Evolutionary conservation across 768 basidiomycete genomes (phyloP).

Genomic region (Leccinum fibrillosum): DNA sequence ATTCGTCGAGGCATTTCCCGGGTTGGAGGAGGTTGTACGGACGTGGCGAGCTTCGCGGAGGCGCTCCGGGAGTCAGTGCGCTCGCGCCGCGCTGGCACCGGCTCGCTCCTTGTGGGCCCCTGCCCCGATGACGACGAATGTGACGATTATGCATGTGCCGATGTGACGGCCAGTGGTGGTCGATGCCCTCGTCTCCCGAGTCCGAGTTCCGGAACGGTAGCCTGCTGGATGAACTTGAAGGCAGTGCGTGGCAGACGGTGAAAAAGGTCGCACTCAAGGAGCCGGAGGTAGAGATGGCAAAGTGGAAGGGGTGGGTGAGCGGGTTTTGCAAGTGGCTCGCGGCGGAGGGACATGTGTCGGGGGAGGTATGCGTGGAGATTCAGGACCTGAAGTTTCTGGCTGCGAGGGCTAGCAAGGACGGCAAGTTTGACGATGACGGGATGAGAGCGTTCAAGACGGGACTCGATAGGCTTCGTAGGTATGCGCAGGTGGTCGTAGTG

Average conservation of each 20-base stretch:
- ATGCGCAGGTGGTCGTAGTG: constrained; percentile 6
- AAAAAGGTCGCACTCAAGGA: constrained; percentile 8
- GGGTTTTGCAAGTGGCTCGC: constrained; percentile 19
- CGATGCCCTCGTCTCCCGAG: neutral
- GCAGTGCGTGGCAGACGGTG: constrained; percentile 10
- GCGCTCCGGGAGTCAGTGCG: constrained; percentile 11
- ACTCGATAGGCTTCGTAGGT: constrained; percentile 9
- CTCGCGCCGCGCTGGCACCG: too few relatives aligned
- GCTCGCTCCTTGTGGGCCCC: neutral
- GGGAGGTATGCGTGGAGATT: constrained; percentile 10
- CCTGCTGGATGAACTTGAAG: neutral
- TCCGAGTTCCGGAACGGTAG: neutral
- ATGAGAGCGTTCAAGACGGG: constrained; percentile 5
- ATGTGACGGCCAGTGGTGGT: neutral
- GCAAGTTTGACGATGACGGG: neutral
- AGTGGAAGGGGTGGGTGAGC: constrained; percentile 15
- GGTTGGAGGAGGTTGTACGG: too few relatives aligned
- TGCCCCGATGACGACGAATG: neutral
- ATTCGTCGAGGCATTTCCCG: too few relatives aligned
- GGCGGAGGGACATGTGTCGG: constrained; percentile 10
- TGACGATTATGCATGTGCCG: neutral
- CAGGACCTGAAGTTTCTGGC: neutral
- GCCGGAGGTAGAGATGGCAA: constrained; percentile 3
- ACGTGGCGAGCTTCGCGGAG: constrained; percentile 4
- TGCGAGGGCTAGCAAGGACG: neutral